phyloP scores from a whole-genome alignment of 441 rosid genomes.

The Biscutella auriculata region DNA sequence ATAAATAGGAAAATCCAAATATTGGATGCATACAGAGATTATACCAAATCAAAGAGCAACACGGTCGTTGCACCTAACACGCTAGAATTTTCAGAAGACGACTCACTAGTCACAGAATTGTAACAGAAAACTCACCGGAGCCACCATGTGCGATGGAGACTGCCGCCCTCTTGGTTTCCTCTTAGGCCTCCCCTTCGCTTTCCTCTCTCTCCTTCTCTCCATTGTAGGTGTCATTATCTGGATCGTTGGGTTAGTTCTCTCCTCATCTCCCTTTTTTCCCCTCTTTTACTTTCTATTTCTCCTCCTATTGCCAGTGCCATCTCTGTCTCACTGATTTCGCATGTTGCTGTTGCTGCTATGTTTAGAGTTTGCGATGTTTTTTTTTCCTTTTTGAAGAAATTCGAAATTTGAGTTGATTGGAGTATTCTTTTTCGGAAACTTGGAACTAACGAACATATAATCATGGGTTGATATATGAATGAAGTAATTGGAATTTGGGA shows the following conservation, averaged over 20 bases:
- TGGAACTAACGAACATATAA: too few species aligned
- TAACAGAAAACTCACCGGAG: not conserved
- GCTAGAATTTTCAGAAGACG: not conserved
- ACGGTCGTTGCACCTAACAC: too few species aligned
- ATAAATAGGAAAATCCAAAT: too few species aligned
- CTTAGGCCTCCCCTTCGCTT: conserved; percentile 76
- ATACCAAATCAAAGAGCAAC: too few species aligned
- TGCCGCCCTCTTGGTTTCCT: conserved; percentile 83
- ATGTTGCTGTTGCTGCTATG: too few species aligned
- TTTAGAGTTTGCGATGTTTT: too few species aligned
- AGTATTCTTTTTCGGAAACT: too few species aligned
- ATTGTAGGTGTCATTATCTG: conserved; percentile 56
- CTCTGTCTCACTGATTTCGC: not conserved
- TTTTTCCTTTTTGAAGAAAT: not conserved
- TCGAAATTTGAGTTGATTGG: not conserved
- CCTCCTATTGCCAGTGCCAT: too few species aligned
- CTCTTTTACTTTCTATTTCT: too few species aligned
- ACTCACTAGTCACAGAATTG: not conserved
- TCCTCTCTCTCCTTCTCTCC: conserved; percentile 61
- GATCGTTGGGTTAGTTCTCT: conserved; percentile 54
- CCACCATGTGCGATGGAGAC: conserved; percentile 51
- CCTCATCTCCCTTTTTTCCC: too few species aligned
- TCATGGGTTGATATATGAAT: too few species aligned
- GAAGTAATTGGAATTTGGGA: not conserved
- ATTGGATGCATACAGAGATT: too few species aligned